phyloP scores from a whole-genome alignment of 768 basidiomycete species.

The Hortiboletus flavorubellus region DNA sequence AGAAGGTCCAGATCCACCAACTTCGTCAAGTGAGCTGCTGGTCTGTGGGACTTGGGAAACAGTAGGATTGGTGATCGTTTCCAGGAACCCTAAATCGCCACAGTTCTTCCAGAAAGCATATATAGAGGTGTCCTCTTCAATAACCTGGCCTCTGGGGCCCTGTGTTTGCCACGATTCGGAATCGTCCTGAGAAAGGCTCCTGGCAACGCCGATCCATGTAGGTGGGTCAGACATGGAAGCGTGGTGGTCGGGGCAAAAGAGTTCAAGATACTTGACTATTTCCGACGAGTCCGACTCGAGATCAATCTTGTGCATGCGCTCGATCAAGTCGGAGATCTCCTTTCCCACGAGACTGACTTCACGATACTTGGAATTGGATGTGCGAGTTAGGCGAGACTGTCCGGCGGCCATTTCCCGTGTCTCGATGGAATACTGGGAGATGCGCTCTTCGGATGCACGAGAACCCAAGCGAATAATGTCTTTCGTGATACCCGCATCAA shows the following conservation, averaged over 20 bases:
- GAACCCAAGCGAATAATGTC: conserved; percentile 68
- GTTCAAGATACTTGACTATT: conserved; percentile 40
- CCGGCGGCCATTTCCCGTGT: conserved; percentile 47
- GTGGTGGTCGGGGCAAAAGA: conserved; percentile 48
- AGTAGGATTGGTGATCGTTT: conserved; percentile 2
- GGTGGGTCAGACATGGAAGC: conserved; percentile 43
- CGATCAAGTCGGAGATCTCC: conserved; percentile 47
- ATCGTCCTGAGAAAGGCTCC: conserved; percentile 14
- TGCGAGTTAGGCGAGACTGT: conserved; percentile 39
- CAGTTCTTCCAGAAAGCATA: conserved; percentile 53
- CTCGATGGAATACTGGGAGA: conserved; percentile 60
- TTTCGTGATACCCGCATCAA: conserved; percentile 61
- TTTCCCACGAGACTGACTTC: conserved; percentile 44
- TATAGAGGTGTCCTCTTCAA: conserved; percentile 26
- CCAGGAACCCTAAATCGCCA: conserved; percentile 47
- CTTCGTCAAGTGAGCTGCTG: background rate
- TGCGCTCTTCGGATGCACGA: conserved; percentile 56
- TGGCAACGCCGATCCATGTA: conserved; percentile 40
- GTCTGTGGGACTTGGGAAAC: background rate
- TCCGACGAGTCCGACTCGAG: conserved; percentile 35
- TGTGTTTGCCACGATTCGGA: conserved; percentile 35
- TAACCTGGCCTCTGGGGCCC: conserved; percentile 26
- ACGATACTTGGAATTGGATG: conserved; percentile 32
- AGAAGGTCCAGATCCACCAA: conserved; percentile 1
- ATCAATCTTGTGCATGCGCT: conserved; percentile 34